Evolutionary conservation across 208 protist genomes (phyloP), one percentile per base, ranked within the genome.

Genomic region (Blechomonas ayalai): DNA sequence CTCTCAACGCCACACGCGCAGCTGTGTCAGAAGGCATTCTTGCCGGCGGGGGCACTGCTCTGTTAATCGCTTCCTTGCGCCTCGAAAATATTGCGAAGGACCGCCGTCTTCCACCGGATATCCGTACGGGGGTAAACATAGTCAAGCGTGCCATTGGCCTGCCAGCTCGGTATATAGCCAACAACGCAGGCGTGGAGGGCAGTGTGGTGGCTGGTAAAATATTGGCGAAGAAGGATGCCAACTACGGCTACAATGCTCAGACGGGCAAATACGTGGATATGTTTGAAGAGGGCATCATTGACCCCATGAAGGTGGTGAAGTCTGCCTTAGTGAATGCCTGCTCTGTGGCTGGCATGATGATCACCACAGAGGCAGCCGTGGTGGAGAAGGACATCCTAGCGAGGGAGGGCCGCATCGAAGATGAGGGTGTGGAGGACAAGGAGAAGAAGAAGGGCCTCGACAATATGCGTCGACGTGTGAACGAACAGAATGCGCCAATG

Each of bases 241-340:
- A 68, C 31, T 87, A 91, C 45, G 97, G 98, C 53, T 99, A 95
- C 74, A 91, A 99, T 64, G 96, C 96, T 1, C 76, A 92, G 52
- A 97, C 73, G 8, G 82, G 77, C 38, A 60, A 97, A 59, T 99
- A 97, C 65, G 80, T 85, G 44, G 90, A 99, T 68, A 98, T 99
- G 97, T 90, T 99, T 56, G 57, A 94, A 43, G 80, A 74, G 5
- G 98, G 98, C 55, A 99, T 99, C 65, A 96, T 99, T 59, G 98
- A 99, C 74, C 98, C 98, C 35, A 97, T 97, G 67, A 99, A 99
- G 82, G 98, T 99, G 15, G 98, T 99, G 28, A 87, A 97, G 49
- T 98, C 96, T 9, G 96, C 97, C 8, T 80, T 99, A 1, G 73
- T 97, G 22, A 97, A 99, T 59, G 95, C 97, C n/a, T 87, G 95